Evolutionary conservation across 192 early-diverging fungal species (phyloP).

Genomic region (Diversispora epigaea): DNA sequence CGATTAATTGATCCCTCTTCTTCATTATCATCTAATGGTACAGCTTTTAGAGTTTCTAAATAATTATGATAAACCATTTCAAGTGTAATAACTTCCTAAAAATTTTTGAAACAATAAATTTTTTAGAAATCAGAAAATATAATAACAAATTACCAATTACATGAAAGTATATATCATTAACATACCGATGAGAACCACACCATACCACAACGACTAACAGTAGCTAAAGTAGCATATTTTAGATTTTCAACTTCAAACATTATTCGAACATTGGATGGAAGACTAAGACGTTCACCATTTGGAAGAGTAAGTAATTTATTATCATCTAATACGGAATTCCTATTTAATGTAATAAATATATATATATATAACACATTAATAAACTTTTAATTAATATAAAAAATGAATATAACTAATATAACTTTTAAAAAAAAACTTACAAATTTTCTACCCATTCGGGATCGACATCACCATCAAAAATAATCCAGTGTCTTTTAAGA

Average conservation of each 20-base stretch:
- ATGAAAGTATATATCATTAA: too few relatives aligned
- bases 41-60: conserved; percentile 69
- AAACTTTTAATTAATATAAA: neutral
- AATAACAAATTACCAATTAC: too few relatives aligned
- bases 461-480: conserved; percentile 99
- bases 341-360: neutral
- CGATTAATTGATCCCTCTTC: conserved; percentile 58
- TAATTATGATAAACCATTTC: conserved; percentile 83
- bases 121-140: too few relatives aligned
- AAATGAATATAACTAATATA: neutral
- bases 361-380: neutral
- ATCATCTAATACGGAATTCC: conserved; percentile 90
- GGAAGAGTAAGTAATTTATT: conserved; percentile 96
- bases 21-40: conserved; percentile 79
- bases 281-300: conserved; percentile 94
- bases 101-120: too few relatives aligned
- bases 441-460: conserved; percentile 99
- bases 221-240: conserved; percentile 96
- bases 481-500: conserved; percentile 95
- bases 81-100: conserved; percentile 80
- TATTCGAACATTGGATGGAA: conserved; percentile 95
- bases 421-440: conserved; percentile 48
- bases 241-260: conserved; percentile 99
- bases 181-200: conserved; percentile 81
- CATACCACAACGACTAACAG: conserved; percentile 99